Base-by-base conservation (phyloP, 208 protist genomes). In the Jaenimonas drosophilae region DNA sequence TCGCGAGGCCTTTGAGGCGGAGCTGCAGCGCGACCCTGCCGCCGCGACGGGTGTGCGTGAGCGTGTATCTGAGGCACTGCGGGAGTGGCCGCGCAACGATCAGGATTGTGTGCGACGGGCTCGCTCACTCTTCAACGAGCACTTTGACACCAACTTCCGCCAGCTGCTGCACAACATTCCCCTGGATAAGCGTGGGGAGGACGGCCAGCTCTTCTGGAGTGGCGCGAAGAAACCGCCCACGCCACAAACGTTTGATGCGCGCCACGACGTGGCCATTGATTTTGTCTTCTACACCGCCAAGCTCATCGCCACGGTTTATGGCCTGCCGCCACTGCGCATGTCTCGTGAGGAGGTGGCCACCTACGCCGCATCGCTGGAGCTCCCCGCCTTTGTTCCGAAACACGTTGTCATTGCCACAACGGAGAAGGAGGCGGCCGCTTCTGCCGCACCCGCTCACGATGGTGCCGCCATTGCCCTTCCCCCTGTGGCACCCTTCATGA, bases 111-210 rank as follows among this genome's bases (percentile, higher is more conserved):
- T 99, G 6, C 51, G 56, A 12, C 95, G 91, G 72, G 97, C 97
- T 16, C 80, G 96, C 23, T 45, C 85, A 0, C 52, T 91, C 19
- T 99, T 98, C 62, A 78, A 99, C 64, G 79, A 97, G 36, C 78
- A 91, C 30, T 99, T 98, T 64, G 70, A 88, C 62, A 76, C 98
- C 37, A 66, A 73, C 23, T 99, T 99, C 54, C 44, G 70, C 29
- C 95, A 99, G 72, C 80, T 99, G 19, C 83, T 99, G 24, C 84
- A 90, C 64, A 97, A 97, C 67, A 98, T 99, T 66, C 98, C 98
- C 17, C 49, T 90, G 16, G 97, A 99, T 72, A 90, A 92, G 73
- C 51, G 88, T 3, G 97, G 79, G 16, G 81, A 91, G 24, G 71
- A 83, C 31, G 91, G 89, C 1, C 75, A 80, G 51, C 75, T 86